These are phyloP conservation scores for Ajuga reptans DNA, from an alignment of 305 asterid species.

Conservation along the genomic window DNA sequence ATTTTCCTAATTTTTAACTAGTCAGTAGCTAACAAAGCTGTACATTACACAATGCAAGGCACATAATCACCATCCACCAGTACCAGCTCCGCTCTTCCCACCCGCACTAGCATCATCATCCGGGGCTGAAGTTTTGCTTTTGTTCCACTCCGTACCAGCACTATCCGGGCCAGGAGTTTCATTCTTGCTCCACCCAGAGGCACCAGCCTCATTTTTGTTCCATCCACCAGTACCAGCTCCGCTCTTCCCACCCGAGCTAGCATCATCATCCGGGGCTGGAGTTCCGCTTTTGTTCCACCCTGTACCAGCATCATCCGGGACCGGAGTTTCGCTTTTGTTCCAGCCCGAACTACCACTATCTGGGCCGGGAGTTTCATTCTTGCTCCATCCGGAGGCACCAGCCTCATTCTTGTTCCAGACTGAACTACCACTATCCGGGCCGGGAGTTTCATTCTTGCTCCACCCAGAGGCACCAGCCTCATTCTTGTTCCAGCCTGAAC, in stretches of 20 bases:
- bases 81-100: conserved; percentile 20
- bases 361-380: not conserved
- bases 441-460: not conserved
- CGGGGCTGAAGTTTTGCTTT: conserved; percentile 25
- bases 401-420: not conserved
- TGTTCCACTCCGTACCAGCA: not conserved
- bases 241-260: conserved; percentile 13
- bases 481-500: not conserved
- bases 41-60: conserved; percentile 12
- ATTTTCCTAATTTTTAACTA: not conserved
- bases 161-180: not conserved
- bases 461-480: conserved; percentile 2
- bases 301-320: not conserved
- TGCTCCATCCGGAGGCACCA: not conserved
- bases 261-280: conserved; percentile 29
- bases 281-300: not conserved
- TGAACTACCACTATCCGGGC: not conserved
- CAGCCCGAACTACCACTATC: not conserved
- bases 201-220: not conserved
- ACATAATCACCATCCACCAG: not conserved
- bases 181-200: not conserved
- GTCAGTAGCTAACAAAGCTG: conserved; percentile 19
- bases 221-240: conserved; percentile 16
- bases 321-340: not conserved
- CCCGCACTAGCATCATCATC: conserved; percentile 22